Conservation (phyloP, 768 basidiomycete species). For the Lentinula detonsa region DNA sequence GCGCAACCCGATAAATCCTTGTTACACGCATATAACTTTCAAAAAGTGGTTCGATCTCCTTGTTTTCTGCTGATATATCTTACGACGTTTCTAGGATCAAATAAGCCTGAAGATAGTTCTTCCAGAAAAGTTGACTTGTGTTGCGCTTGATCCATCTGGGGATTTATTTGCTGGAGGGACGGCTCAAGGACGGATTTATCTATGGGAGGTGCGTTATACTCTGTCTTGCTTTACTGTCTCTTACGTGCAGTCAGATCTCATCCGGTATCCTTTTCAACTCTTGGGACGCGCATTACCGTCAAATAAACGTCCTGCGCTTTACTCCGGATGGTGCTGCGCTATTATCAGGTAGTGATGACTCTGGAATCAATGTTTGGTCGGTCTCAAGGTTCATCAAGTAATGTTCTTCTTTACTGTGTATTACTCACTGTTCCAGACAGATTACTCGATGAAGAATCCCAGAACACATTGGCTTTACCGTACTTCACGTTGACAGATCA, state of each 20-base stretch:
- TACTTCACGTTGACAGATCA: slow-evolving; percentile 85
- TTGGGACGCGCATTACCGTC: slow-evolving; percentile 95
- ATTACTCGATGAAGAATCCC: slow-evolving; percentile 68
- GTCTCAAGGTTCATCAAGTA: slow-evolving; percentile 63
- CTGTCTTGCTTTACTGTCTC: background rate
- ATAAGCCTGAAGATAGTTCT: slow-evolving; percentile 78
- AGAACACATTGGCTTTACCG: slow-evolving; percentile 70
- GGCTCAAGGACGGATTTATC: slow-evolving; percentile 78
- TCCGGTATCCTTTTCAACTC: slow-evolving; percentile 92
- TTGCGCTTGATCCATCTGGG: slow-evolving; percentile 69
- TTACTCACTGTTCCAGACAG: slow-evolving; percentile 28
- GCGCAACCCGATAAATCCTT: slow-evolving; percentile 87
- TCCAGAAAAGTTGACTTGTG: slow-evolving; percentile 83
- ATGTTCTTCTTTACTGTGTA: slow-evolving; percentile 7
- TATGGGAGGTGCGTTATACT: slow-evolving; percentile 81
- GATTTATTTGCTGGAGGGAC: slow-evolving; percentile 86
- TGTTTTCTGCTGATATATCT: background rate
- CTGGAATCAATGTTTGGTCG: slow-evolving; percentile 85
- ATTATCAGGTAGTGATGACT: slow-evolving; percentile 87
- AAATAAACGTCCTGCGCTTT: slow-evolving; percentile 78
- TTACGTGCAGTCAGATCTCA: slow-evolving; percentile 48
- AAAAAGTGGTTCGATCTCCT: slow-evolving; percentile 56
- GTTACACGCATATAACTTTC: slow-evolving; percentile 87
- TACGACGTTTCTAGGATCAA: slow-evolving; percentile 66
- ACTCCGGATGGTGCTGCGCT: slow-evolving; percentile 76